Evolutionary conservation across 331 rosid genomes (phyloP).

Genomic region (Rosa hybrid): DNA sequence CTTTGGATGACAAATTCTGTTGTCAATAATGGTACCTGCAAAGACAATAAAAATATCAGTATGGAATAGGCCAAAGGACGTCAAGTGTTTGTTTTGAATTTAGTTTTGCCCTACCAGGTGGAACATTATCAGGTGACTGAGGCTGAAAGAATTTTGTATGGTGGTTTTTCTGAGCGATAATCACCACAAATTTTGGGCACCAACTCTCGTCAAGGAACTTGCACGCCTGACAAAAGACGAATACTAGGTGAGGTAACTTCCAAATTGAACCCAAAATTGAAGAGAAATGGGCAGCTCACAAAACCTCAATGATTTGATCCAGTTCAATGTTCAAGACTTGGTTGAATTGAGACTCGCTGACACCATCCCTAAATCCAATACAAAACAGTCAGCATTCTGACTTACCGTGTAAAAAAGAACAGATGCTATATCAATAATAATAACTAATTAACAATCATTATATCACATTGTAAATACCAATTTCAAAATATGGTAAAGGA

Average conservation of each 20-base stretch:
- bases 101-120: constrained; percentile 51
- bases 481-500: neutral
- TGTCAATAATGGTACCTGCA: constrained; percentile 86
- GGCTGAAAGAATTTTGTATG: constrained; percentile 91
- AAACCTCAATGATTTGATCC: constrained; percentile 80
- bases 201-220: constrained; percentile 81
- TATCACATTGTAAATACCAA: neutral
- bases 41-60: neutral
- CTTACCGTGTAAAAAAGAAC: neutral
- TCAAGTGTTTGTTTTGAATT: too few relatives aligned
- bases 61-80: neutral
- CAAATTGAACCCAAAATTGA: neutral
- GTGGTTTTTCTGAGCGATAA: constrained; percentile 89
- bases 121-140: constrained; percentile 78
- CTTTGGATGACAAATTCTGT: constrained; percentile 80
- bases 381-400: neutral
- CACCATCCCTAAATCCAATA: constrained; percentile 77
- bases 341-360: constrained; percentile 87
- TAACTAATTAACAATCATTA: neutral
- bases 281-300: neutral
- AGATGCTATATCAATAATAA: neutral
- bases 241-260: neutral
- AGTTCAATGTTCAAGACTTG: constrained; percentile 86
- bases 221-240: constrained; percentile 55
- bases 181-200: constrained; percentile 81